phyloP scores from a whole-genome alignment of 1,284 basidiomycete species.

The Pseudozyma pruni region DNA sequence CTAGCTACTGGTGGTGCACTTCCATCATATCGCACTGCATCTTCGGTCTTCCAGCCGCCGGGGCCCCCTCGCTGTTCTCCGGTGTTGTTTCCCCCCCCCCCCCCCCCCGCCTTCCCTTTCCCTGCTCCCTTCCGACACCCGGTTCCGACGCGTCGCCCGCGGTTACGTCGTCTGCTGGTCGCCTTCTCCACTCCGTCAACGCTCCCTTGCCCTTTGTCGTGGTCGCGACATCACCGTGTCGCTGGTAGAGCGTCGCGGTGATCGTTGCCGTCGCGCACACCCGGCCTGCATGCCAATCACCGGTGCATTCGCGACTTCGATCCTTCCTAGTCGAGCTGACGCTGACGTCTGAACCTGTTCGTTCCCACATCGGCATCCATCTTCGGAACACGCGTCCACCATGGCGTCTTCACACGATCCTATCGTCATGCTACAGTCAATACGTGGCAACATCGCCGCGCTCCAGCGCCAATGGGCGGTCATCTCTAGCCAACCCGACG shows the following conservation, averaged over 20 bases:
- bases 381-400: not conserved
- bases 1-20: too few relatives aligned
- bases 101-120: conserved; percentile 1
- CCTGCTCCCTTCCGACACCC: conserved; percentile 2
- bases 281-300: not conserved
- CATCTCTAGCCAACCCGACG: conserved; percentile 55
- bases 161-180: conserved; percentile 5
- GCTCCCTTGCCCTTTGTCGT: not conserved
- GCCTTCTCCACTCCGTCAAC: conserved; percentile 3
- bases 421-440: conserved; percentile 40
- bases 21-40: conserved; percentile 33
- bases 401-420: conserved; percentile 1
- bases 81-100: not conserved
- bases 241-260: not conserved
- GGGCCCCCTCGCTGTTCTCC: conserved; percentile 7
- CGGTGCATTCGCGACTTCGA: not conserved
- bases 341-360: too few relatives aligned
- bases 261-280: not conserved
- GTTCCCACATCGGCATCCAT: too few relatives aligned
- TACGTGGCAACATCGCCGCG: conserved; percentile 52
- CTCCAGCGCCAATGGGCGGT: conserved; percentile 63
- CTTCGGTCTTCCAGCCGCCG: conserved; percentile 35
- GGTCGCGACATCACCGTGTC: conserved; percentile 1
- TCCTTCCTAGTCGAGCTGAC: conserved; percentile 2
- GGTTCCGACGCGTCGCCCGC: not conserved